Percentiles rank a stretch among this genome's conserved stretches.
Evolutionary conservation across 2,329 filamentous ascomycete genomes (phyloP).

Genomic region (Alternaria sp.): DNA sequence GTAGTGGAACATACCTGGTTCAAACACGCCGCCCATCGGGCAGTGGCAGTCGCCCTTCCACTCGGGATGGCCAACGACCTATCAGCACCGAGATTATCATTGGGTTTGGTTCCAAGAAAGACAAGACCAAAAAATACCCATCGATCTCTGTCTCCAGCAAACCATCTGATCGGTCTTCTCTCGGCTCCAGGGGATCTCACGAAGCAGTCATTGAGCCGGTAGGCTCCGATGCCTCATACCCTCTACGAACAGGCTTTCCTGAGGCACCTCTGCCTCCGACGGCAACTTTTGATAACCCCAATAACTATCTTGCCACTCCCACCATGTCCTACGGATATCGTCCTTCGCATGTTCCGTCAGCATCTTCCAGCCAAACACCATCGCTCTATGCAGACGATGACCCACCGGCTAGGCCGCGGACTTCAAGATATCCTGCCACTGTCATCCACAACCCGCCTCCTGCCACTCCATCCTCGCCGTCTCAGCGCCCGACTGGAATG

Average conservation of each 20-base stretch:
- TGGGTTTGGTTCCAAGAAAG: conserved; percentile 36
- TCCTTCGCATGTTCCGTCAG: conserved; percentile 39
- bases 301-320: conserved; percentile 32
- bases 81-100: conserved; percentile 44
- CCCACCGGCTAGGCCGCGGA: conserved; percentile 32
- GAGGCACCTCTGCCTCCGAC: conserved; percentile 36
- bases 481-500: conserved; percentile 21
- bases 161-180: conserved; percentile 38
- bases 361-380: conserved; percentile 41
- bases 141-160: conserved; percentile 27
- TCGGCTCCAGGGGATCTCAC: conserved; percentile 33
- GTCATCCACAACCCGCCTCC: conserved; percentile 41
- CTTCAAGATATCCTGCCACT: conserved; percentile 32
- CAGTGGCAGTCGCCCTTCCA: conserved; percentile 37
- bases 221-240: conserved; percentile 43
- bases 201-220: conserved; percentile 40
- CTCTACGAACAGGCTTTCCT: conserved; percentile 44
- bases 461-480: conserved; percentile 27
- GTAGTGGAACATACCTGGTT: conserved; percentile 33
- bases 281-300: conserved; percentile 24
- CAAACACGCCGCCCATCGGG: conserved; percentile 37
- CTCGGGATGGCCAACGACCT: conserved; percentile 30
- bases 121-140: conserved; percentile 37
- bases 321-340: conserved; percentile 32
- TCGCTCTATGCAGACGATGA: conserved; percentile 44